Evolutionary conservation across 345 rosid genomes (phyloP).

Genomic region (Populus nigra): DNA sequence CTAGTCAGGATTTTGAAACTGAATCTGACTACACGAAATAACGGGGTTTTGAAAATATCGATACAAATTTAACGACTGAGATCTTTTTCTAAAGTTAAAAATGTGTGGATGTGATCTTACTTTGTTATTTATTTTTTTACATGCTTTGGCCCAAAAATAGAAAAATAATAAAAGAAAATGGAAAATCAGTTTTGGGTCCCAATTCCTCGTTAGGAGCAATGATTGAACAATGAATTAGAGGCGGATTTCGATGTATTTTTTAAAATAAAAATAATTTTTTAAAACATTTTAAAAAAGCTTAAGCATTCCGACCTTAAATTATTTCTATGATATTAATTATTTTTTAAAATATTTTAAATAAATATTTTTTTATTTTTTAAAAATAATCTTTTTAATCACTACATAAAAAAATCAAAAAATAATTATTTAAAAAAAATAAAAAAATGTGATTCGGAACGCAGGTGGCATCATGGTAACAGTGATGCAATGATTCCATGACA

Average conservation of each 20-base stretch:
- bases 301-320: too few species aligned
- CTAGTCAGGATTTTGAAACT: slow-evolving; percentile 43
- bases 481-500: slow-evolving; percentile 71
- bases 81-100: slow-evolving; percentile 13
- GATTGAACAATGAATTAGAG: too few species aligned
- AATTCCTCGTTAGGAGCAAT: background rate
- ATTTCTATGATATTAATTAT: too few species aligned
- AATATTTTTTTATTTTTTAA: too few species aligned
- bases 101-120: slow-evolving; percentile 31
- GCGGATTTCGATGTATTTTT: too few species aligned
- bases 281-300: too few species aligned
- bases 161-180: background rate
- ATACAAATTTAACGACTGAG: slow-evolving; percentile 36
- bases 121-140: background rate
- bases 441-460: too few species aligned
- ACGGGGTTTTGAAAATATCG: slow-evolving; percentile 26
- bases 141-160: background rate
- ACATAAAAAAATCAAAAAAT: too few species aligned
- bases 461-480: slow-evolving; percentile 1
- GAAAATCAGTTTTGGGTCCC: background rate
- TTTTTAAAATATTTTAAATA: too few species aligned
- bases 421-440: too few species aligned
- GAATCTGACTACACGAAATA: slow-evolving; percentile 46
- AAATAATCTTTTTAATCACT: too few species aligned
- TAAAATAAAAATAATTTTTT: too few species aligned